Evolutionary conservation across 2,329 filamentous ascomycete genomes (phyloP), one percentile per base, ranked within the genome.

Genomic region (Zasmidium angulare): DNA sequence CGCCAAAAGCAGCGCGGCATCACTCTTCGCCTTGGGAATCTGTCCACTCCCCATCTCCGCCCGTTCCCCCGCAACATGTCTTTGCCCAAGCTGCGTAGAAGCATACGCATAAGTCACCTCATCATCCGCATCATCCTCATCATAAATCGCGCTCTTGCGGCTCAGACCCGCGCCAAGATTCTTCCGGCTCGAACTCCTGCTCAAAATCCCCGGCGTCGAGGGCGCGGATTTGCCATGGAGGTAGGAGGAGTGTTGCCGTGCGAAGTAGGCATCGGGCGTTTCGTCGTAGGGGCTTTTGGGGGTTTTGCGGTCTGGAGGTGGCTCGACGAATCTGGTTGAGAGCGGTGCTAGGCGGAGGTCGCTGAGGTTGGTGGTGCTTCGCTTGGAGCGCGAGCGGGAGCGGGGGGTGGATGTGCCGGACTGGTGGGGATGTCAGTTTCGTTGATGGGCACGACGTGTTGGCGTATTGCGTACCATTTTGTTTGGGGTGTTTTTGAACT

Each of bases 261-360:
- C 49, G 55, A 71, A 73, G 14, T 64, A 55, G 10, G 63, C 59
- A 50, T 69, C 65, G 11, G 61, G 49, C 11, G 60, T 55, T 29
- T 67, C 65, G 43, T 67, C 74, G 43, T 66, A 68, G 56, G 69
- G 68, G 40, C 59, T 64, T 17, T 66, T 64, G 46, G 62, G 51
- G 48, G 59, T 59, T 66, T 75, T 67, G 60, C 72, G 73, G 58
- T 72, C 68, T 55, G 68, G 67, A 24, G 68, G 66, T 40, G 66
- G 53, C 62, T 74, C 66, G 29, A 75, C 72, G 60, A 78, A 74
- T 63, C 78, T 76, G 56, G 80, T 82, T 22, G 72, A 72, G 57
- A 87, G 77, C 43, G 84, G 85, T 66, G 84, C 82, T n/a, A 87
- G 78, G 47, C 84, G 85, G 61, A 86, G 78, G 67, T 85, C 80